Evolutionary conservation across 371 early-diverging fungal genomes (phyloP).

Genomic region (Furculomyces boomerangus): DNA sequence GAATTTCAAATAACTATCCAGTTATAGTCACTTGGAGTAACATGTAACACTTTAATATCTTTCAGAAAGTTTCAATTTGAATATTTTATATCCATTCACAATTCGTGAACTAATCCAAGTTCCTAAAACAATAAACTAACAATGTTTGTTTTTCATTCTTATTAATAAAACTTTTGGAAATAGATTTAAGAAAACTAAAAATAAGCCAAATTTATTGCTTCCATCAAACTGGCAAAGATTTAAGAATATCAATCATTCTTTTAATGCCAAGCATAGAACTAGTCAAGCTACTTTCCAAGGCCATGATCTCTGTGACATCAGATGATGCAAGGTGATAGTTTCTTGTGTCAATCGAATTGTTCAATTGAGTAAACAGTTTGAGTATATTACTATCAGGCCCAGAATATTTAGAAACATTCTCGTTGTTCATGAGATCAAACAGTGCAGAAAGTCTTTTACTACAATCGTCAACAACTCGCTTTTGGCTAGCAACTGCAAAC

Average conservation of each 20-base stretch:
- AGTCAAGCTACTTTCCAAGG: conserved; percentile 30
- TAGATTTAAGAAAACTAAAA: too few relatives aligned
- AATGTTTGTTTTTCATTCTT: too few relatives aligned
- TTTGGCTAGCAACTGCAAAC: conserved; percentile 38
- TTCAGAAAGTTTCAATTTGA: too few relatives aligned
- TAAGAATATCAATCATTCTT: conserved; percentile 18
- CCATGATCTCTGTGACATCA: conserved; percentile 24
- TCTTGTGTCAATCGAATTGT: conserved; percentile 30
- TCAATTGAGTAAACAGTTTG: conserved; percentile 32
- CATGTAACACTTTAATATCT: too few relatives aligned
- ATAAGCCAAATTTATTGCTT: too few relatives aligned
- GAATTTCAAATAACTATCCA: too few relatives aligned
- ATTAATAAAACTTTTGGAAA: too few relatives aligned
- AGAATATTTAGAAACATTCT: conserved; percentile 26
- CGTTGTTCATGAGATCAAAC: conserved; percentile 60
- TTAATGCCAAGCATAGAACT: conserved; percentile 42
- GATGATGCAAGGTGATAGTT: conserved; percentile 31
- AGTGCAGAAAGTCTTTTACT: conserved; percentile 46
- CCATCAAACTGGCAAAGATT: conserved; percentile 1
- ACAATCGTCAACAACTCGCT: conserved; percentile 49
- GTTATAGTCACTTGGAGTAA: too few relatives aligned
- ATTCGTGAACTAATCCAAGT: too few relatives aligned
- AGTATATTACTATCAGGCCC: conserved; percentile 20
- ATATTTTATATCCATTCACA: too few relatives aligned
- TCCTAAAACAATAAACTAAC: too few relatives aligned